Evolutionary conservation across 1,139 yeast genomes (phyloP).

Genomic region (Diutina neorugosa): DNA sequence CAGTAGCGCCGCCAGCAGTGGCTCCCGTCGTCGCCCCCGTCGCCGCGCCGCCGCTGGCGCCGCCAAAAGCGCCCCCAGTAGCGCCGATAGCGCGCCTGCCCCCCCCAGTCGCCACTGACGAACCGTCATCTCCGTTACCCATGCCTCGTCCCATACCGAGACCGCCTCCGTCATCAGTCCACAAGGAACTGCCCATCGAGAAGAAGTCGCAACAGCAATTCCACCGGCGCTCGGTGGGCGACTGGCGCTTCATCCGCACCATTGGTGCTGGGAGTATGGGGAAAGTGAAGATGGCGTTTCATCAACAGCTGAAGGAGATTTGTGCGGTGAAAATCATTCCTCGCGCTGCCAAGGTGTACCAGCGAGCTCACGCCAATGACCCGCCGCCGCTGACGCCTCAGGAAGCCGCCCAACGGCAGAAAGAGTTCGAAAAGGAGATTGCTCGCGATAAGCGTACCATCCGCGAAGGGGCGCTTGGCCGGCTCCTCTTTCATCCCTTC

Average conservation of each 20-base stretch:
- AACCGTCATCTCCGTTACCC: neutral
- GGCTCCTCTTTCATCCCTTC: slow-evolving; percentile 81
- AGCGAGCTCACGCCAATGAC: slow-evolving; percentile 65
- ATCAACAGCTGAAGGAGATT: slow-evolving; percentile 65
- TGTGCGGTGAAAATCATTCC: slow-evolving; percentile 84
- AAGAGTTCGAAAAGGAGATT: slow-evolving; percentile 74
- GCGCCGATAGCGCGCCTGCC: neutral
- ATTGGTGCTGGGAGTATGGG: slow-evolving; percentile 99
- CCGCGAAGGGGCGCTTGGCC: slow-evolving; percentile 90
- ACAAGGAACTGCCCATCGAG: neutral
- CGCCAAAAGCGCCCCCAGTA: neutral
- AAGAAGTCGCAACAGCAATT: slow-evolving; percentile 35
- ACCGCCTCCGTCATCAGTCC: neutral
- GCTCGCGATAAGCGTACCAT: slow-evolving; percentile 88
- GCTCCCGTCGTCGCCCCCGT: neutral
- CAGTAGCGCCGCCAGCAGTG: neutral
- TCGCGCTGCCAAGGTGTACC: slow-evolving; percentile 64
- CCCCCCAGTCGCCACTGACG: neutral
- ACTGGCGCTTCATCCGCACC: slow-evolving; percentile 92
- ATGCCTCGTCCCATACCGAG: neutral
- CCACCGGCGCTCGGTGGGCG: slow-evolving; percentile 85
- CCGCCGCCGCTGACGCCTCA: slow-evolving; percentile 47
- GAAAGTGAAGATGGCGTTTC: slow-evolving; percentile 88
- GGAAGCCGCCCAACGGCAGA: slow-evolving; percentile 50
- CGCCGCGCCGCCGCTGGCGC: too few relatives aligned